These are phyloP conservation scores for Botrytis sinoallii DNA, from an alignment of 2,329 filamentous ascomycete species.

Conservation along the genomic window DNA sequence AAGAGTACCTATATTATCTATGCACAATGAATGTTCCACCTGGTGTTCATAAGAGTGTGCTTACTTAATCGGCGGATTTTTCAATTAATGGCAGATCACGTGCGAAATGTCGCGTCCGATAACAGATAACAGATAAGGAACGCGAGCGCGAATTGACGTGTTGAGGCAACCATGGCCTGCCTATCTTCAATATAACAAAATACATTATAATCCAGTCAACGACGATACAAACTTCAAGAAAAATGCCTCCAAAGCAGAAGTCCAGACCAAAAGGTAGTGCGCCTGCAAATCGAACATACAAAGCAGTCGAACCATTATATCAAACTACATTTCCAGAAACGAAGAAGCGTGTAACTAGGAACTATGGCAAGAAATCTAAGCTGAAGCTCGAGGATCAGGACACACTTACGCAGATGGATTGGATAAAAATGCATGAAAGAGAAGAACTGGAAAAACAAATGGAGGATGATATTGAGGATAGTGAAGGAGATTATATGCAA, in stretches of 20 bases:
- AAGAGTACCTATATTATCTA: background rate
- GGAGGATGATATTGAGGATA: conserved; percentile 23
- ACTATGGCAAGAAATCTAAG: conserved; percentile 30
- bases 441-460: conserved; percentile 2
- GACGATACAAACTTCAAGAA: background rate
- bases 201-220: background rate
- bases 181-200: background rate
- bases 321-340: conserved; percentile 29
- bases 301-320: conserved; percentile 28
- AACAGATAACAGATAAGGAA: background rate
- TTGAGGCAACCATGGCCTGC: background rate
- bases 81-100: background rate
- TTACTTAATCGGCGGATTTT: background rate
- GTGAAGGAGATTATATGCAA: conserved; percentile 24
- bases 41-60: background rate
- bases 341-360: conserved; percentile 28
- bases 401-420: conserved; percentile 37
- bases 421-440: conserved; percentile 21
- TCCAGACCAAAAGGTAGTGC: conserved; percentile 22
- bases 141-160: background rate
- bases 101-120: background rate
- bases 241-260: conserved; percentile 28
- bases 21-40: background rate
- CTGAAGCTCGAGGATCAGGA: conserved; percentile 27
- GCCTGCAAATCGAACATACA: conserved; percentile 32